These are phyloP conservation scores for Diaporthe citrichinensis DNA, from an alignment of 2,329 filamentous ascomycete genomes.

Conservation along the genomic window DNA sequence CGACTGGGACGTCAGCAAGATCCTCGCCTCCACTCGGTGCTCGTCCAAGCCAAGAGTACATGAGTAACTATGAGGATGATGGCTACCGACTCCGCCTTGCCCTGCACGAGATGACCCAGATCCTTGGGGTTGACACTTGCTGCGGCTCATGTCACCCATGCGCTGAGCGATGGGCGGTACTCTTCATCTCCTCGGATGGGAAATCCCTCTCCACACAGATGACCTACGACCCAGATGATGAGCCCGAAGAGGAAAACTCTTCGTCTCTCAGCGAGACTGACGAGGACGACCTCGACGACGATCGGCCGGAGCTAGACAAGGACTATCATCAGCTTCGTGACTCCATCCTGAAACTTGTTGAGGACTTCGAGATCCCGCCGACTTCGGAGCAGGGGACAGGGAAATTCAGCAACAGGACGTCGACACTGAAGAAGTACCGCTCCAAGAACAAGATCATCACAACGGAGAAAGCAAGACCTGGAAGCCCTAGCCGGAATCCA, in stretches of 20 bases:
- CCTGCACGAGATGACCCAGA: constrained; percentile 78
- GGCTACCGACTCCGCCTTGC: constrained; percentile 76
- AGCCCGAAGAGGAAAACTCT: constrained; percentile 72
- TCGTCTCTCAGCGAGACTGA: constrained; percentile 71
- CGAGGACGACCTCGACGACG: constrained; percentile 71
- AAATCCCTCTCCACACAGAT: constrained; percentile 78
- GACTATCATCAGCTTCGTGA: constrained; percentile 87
- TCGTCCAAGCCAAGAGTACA: constrained; percentile 57
- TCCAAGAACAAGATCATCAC: constrained; percentile 72
- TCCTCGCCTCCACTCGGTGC: constrained; percentile 68
- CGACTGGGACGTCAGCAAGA: constrained; percentile 64
- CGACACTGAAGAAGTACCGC: constrained; percentile 70
- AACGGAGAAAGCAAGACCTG: constrained; percentile 53
- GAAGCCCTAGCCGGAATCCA: constrained; percentile 69
- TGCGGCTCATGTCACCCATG: constrained; percentile 83
- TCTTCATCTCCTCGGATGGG: constrained; percentile 83
- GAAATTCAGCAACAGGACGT: constrained; percentile 79
- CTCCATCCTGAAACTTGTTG: constrained; percentile 83
- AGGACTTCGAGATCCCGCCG: constrained; percentile 85
- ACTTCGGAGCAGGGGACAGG: constrained; percentile 72
- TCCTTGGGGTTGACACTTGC: constrained; percentile 73
- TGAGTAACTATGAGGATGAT: constrained; percentile 73
- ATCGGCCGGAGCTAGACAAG: constrained; percentile 77
- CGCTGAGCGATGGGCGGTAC: constrained; percentile 84
- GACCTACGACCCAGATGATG: constrained; percentile 78